Evolutionary conservation across 2,329 filamentous ascomycete species (phyloP), one percentile per base, ranked within the genome.

Genomic region (Colletotrichum lupini): DNA sequence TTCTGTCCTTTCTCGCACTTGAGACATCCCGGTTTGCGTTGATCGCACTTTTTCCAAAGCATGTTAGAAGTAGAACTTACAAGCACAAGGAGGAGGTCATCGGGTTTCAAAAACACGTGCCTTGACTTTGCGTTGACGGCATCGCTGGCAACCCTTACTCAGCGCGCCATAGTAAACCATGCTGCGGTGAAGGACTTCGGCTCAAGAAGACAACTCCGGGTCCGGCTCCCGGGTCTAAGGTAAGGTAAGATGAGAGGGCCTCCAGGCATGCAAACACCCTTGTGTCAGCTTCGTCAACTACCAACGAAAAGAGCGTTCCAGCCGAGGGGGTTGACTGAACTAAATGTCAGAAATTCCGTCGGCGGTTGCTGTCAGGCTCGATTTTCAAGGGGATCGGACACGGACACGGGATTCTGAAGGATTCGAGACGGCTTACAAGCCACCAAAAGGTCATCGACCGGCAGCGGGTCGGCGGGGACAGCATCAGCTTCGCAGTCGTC

Each of bases 121-220:
- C 76, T 77, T 78, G 62, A 80, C 67, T 55, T 79, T 80, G 11
- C 77, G 77, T 59, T 75, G 71, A 24, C 77, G 78, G 67, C 78
- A 79, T 26, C 76, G 76, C 60, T 80, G 72, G 53, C 79, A 79
- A 35, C 78, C 78, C 74, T 77, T 77, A 60, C 77, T 78, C 30
- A 76, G 57, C 7, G 30, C 63, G 12, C 77, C 77, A 62, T 77
- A 74, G 32, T 77, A 78, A 24, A 72, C 77, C 77, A 78, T 78
- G 1, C 22, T 46, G 24, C 42, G 19, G 19, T 49, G 16, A 61
- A 68, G 14, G 32, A 49, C 57, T 32, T 32, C 24, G 19, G 11
- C 26, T 19, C 16, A 28, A 42, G 5, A 42, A 7, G 37, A 42
- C 37, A 19, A 7, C 16, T 42, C 37, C 37, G 37, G 37, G 37